Base-by-base conservation (phyloP, 306 rosid species). In the Rosa chinensis region DNA sequence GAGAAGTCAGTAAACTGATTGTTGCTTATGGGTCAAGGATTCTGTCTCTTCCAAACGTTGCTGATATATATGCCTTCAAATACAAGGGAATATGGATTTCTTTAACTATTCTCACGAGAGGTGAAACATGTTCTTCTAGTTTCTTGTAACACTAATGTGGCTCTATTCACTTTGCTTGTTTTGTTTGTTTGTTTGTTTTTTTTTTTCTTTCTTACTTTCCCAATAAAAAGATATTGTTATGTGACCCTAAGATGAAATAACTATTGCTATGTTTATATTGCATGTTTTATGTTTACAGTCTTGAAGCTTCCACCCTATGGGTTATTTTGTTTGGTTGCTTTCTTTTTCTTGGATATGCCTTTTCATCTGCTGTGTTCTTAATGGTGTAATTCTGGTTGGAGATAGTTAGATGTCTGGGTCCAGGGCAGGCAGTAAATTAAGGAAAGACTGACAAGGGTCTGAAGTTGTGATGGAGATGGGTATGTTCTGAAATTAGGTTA, bases 71-170 rank as follows among this genome's bases (percentile, higher is more conserved):
- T 80, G 87, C 92, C 13, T 91, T 85, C 88, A 96, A 91, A 87
- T 96, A 91, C 92, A 96, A 96, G 85, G 99, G 99, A 85, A 91
- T 93, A 81, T 92, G 99, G 99, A 90, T 95, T 80, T 95, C 92
- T 53, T 87, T 95, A 74, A 91, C 92, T 23, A 90, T 92, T 78
- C 87, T 92, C 42, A 78, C 97, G 8, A 90, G 98, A 86, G 99
- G 99, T 92, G 84, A 88, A 86, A 73, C 82, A 73, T 76, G 48
- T 45, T 39, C 72, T 79, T 80, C 66, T 44, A 80, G 35, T 66
- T 76, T 66, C 12, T 61, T 67, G 64, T 9, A 70, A 39, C 32
- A 28, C 2, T 28, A 67, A 25, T 44, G 78, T 75, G 79, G 44
- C 9, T 2, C 9, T 1, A 18, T 53, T 53, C 8, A 17, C 59